Percentiles rank a stretch among this genome's conserved stretches.
phyloP scores from a whole-genome alignment of 2,329 filamentous ascomycete genomes.

The Aureobasidium melanogenum region DNA sequence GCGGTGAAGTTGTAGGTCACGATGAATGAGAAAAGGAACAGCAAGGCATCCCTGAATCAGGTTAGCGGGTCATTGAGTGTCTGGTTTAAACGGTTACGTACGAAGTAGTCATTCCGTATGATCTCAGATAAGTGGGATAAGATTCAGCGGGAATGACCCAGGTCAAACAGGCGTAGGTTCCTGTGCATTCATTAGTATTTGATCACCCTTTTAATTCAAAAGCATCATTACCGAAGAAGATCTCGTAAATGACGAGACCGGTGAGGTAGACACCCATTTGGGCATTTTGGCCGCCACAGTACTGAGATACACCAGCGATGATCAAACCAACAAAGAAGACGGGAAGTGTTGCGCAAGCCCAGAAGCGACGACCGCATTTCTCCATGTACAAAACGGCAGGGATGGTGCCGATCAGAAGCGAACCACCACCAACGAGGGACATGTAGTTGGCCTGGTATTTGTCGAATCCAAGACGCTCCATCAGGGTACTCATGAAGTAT shows the following conservation, averaged over 20 bases:
- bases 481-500: slow-evolving; percentile 64
- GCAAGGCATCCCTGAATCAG: too few relatives aligned
- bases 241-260: slow-evolving; percentile 60
- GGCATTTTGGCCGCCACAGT: slow-evolving; percentile 38
- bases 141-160: slow-evolving; percentile 50
- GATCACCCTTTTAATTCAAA: too few relatives aligned
- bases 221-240: slow-evolving; percentile 38
- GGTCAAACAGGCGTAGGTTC: slow-evolving; percentile 22
- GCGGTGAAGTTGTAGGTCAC: slow-evolving; percentile 67
- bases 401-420: slow-evolving; percentile 46
- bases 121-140: slow-evolving; percentile 63
- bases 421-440: slow-evolving; percentile 62
- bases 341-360: slow-evolving; percentile 63
- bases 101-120: slow-evolving; percentile 42
- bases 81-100: too few relatives aligned
- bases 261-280: slow-evolving; percentile 56
- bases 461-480: slow-evolving; percentile 60
- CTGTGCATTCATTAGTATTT: too few relatives aligned
- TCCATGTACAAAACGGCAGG: slow-evolving; percentile 53
- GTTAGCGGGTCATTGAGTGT: too few relatives aligned
- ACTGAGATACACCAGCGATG: slow-evolving; percentile 57
- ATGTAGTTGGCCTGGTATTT: slow-evolving; percentile 58
- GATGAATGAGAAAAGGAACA: slow-evolving; percentile 58
- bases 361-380: slow-evolving; percentile 62
- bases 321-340: slow-evolving; percentile 63